phyloP scores from a whole-genome alignment of 129 eudicot species.

The Rutidosis leptorrhynchoides region DNA sequence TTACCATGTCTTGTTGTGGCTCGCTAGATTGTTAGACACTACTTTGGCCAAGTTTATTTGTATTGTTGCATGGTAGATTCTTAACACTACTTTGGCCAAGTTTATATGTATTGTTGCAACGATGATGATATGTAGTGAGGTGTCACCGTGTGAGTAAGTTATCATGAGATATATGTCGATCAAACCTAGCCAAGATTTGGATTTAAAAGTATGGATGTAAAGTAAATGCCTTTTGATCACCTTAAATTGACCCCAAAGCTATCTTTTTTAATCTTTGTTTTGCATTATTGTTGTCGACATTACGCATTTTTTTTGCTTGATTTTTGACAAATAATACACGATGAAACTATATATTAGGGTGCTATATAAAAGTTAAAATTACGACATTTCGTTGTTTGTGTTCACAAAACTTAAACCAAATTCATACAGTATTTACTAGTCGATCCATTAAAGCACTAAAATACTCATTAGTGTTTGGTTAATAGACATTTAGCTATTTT shows the following conservation, averaged over 20 bases:
- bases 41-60: too few species aligned
- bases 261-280: slow-evolving; percentile 7
- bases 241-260: not conserved
- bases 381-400: not conserved
- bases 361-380: too few species aligned
- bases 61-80: too few species aligned
- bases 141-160: too few species aligned
- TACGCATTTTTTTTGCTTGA: not conserved
- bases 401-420: not conserved
- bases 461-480: too few species aligned
- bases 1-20: too few species aligned
- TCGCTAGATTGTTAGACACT: too few species aligned
- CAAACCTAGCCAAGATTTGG: not conserved
- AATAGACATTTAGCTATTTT: too few species aligned
- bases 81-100: too few species aligned
- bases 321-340: not conserved
- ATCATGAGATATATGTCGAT: not conserved
- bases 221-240: not conserved
- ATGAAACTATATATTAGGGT: not conserved
- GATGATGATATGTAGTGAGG: not conserved
- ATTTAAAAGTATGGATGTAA: slow-evolving; percentile 9
- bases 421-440: too few species aligned
- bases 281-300: slow-evolving; percentile 1
- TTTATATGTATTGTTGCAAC: not conserved
- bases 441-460: too few species aligned